Percentiles rank a stretch among this genome's conserved stretches.
phyloP scores from a whole-genome alignment of 1,284 basidiomycete species.

The Trametes hirsuta region DNA sequence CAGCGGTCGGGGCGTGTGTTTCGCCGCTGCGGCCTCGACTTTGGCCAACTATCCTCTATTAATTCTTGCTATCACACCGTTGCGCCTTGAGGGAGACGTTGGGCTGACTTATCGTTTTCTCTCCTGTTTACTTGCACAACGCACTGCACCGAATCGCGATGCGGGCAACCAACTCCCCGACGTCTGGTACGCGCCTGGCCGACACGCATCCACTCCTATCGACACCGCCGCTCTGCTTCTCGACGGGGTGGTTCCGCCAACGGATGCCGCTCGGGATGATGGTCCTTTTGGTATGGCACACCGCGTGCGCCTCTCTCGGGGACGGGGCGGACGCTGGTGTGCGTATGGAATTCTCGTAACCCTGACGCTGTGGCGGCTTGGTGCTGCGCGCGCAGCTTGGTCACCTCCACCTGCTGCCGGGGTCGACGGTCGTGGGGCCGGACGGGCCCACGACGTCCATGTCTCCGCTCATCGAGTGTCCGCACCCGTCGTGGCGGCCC shows the following conservation, averaged over 20 bases:
- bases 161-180: no score
- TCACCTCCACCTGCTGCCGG: conserved; percentile 3
- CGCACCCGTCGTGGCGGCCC: background rate
- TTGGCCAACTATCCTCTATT: no score
- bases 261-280: conserved; percentile 11
- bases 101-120: no score
- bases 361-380: background rate
- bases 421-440: background rate
- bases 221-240: background rate
- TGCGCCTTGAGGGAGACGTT: no score
- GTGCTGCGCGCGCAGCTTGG: conserved; percentile 4
- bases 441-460: background rate
- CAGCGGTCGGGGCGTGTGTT: no score
- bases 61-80: no score
- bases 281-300: background rate
- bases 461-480: conserved; percentile 8
- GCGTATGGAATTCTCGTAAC: conserved; percentile 3
- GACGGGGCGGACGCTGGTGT: conserved; percentile 2
- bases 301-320: conserved; percentile 2
- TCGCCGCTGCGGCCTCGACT: background rate
- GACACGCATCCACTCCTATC: no score
- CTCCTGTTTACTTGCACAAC: no score
- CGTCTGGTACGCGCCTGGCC: no score
- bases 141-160: no score
- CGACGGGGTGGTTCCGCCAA: background rate